Evolutionary conservation across 192 early-diverging fungal genomes (phyloP), one percentile per base, ranked within the genome.

Genomic region (Backusella luteola): DNA sequence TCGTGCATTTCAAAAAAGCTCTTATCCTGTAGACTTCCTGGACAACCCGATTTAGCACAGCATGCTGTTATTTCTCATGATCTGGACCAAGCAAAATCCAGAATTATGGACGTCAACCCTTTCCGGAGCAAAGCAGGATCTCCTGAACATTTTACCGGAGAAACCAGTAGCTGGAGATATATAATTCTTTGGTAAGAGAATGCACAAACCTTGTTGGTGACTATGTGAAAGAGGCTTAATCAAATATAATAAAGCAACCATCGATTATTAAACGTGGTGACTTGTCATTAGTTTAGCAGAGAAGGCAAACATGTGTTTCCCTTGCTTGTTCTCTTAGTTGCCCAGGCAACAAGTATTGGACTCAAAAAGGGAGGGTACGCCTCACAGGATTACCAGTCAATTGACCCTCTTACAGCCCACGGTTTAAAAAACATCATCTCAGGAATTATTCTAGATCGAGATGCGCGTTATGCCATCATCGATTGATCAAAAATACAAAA

Each of bases 241-340:
- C 87, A 59, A 96, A 97, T 78, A 94, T 99, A 67, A 86, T 89
- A 23, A 85, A 88, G 88, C 73, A 93, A 92, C 14, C 96, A 97
- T 75, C 96, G 95, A 26, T 91, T 97, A 79, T 84, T 99, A 15
- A 89, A 93, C 53, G 95, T 94, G 15, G 90, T 98, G 66, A 90
- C 89, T 67, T 90, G 89, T 73, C 96, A 99, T 81, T 99, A 99
- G 79, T 96, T 98, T 77, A 79, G 77, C 36, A 87, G 90, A 21
- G 89, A 93, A 14, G 95, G 94, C 23, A 98, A 98, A 80, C 94
- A 95, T 79, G 90, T 99, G 34, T 89, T 96, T 26, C 97, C 96
- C 7, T 81, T 98, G 63, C 79, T 99, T 39, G 96, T 99, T n/a
- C 87, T 98, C 44, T 89, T 99, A 56, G 88, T 97, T 36, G 90